A percentile compares a stretch with the other conserved stretches of the same genome.
phyloP scores from a whole-genome alignment of 768 basidiomycete species.

The Nidula microcarpa region DNA sequence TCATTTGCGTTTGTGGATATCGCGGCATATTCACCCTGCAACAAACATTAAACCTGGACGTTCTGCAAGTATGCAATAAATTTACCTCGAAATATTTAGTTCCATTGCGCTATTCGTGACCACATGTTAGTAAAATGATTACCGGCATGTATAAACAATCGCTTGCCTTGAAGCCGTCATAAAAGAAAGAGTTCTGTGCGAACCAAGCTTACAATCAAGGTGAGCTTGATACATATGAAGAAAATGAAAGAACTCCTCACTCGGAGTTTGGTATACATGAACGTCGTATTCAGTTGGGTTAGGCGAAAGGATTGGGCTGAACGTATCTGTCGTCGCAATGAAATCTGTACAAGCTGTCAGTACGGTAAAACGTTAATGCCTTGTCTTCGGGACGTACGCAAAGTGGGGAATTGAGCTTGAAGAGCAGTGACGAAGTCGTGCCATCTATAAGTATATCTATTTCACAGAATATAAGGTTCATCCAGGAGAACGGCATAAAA shows the following conservation, averaged over 20 bases:
- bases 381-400: constrained; percentile 31
- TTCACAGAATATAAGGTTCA: neutral
- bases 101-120: constrained; percentile 43
- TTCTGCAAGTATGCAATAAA: neutral
- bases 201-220: constrained; percentile 30
- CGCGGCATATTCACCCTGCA: constrained; percentile 59
- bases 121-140: too few relatives aligned
- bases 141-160: too few relatives aligned
- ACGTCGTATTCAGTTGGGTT: constrained; percentile 51
- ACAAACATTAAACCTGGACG: neutral
- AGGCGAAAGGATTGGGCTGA: constrained; percentile 42
- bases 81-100: constrained; percentile 56
- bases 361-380: neutral
- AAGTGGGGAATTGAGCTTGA: constrained; percentile 43
- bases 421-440: constrained; percentile 40
- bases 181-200: constrained; percentile 36
- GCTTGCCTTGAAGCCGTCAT: constrained; percentile 30
- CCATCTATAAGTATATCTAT: constrained; percentile 53
- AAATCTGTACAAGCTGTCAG: constrained; percentile 32
- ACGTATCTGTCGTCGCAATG: constrained; percentile 49
- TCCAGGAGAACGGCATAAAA: too few relatives aligned
- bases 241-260: constrained; percentile 20
- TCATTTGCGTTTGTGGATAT: constrained; percentile 52
- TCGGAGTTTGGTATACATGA: constrained; percentile 56
- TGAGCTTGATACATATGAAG: neutral